These are phyloP conservation scores for Hibiscus trionum DNA, from an alignment of 345 rosid species.

Conservation along the genomic window DNA sequence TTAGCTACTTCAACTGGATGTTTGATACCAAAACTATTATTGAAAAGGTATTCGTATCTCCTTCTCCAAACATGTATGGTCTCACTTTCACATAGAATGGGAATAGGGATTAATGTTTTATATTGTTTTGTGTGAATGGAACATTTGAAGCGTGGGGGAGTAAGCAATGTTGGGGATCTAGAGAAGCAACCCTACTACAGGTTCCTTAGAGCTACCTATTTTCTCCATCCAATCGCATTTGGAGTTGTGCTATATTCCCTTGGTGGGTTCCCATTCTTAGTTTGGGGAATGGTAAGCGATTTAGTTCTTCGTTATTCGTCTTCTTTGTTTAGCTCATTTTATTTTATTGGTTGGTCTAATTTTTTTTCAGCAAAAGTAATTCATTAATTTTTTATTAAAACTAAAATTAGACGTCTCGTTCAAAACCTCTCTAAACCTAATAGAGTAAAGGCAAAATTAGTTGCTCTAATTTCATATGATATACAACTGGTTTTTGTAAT, in stretches of 20 bases:
- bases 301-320: neutral
- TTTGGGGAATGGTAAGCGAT: constrained; percentile 84
- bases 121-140: neutral
- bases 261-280: constrained; percentile 54
- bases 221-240: constrained; percentile 59
- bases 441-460: too few relatives aligned
- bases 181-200: constrained; percentile 75
- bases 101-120: neutral
- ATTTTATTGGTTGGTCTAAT: too few relatives aligned
- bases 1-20: constrained; percentile 79
- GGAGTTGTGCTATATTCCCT: constrained; percentile 47
- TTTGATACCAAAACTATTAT: constrained; percentile 48
- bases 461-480: too few relatives aligned
- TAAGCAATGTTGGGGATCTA: constrained; percentile 71
- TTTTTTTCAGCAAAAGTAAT: too few relatives aligned
- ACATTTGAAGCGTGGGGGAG: constrained; percentile 27
- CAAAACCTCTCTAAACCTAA: too few relatives aligned
- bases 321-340: too few relatives aligned
- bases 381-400: too few relatives aligned
- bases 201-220: constrained; percentile 43
- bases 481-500: too few relatives aligned
- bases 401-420: too few relatives aligned
- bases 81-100: neutral
- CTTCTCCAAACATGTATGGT: neutral
- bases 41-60: constrained; percentile 40